Conservation (phyloP, 2,329 filamentous ascomycete genomes). For the Diaporthe nobilis region DNA sequence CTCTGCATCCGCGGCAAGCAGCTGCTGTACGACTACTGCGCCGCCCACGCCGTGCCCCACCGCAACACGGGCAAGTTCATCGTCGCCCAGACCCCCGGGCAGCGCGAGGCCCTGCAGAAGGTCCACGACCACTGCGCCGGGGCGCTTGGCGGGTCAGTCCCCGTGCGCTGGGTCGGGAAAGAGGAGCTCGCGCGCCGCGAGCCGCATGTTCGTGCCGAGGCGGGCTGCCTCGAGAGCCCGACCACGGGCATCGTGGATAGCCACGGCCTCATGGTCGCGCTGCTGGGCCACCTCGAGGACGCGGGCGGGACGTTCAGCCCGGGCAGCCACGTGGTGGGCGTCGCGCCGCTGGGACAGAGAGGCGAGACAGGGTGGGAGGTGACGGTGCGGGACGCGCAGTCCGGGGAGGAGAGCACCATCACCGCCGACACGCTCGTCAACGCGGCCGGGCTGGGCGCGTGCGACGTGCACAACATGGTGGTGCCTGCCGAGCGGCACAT, state of each 20-base stretch:
- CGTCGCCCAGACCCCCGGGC: constrained; percentile 83
- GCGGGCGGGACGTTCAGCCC: constrained; percentile 82
- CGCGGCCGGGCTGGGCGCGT: constrained; percentile 85
- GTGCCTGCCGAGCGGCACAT: constrained; percentile 69
- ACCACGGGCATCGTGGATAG: constrained; percentile 93
- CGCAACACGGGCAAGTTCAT: constrained; percentile 92
- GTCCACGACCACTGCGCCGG: constrained; percentile 62
- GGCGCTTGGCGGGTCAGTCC: constrained; percentile 66
- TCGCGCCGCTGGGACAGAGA: constrained; percentile 67
- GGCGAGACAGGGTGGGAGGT: constrained; percentile 77
- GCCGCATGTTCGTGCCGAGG: constrained; percentile 79
- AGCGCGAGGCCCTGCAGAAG: constrained; percentile 73
- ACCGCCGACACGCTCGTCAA: constrained; percentile 86
- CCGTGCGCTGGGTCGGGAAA: constrained; percentile 77
- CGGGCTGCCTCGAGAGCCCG: constrained; percentile 85
- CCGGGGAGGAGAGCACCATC: constrained; percentile 69
- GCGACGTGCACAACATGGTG: constrained; percentile 85
- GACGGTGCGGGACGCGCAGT: constrained; percentile 61
- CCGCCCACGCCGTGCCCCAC: constrained; percentile 75
- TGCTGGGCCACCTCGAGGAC: constrained; percentile 84
- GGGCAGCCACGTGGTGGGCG: constrained; percentile 72
- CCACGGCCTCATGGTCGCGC: constrained; percentile 85
- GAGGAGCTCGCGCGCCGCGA: constrained; percentile 76
- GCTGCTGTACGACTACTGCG: constrained; percentile 85
- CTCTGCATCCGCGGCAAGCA: constrained; percentile 85